These are phyloP conservation scores for Rhizopogon salebrosus DNA, from an alignment of 768 basidiomycete genomes.

Conservation along the genomic window DNA sequence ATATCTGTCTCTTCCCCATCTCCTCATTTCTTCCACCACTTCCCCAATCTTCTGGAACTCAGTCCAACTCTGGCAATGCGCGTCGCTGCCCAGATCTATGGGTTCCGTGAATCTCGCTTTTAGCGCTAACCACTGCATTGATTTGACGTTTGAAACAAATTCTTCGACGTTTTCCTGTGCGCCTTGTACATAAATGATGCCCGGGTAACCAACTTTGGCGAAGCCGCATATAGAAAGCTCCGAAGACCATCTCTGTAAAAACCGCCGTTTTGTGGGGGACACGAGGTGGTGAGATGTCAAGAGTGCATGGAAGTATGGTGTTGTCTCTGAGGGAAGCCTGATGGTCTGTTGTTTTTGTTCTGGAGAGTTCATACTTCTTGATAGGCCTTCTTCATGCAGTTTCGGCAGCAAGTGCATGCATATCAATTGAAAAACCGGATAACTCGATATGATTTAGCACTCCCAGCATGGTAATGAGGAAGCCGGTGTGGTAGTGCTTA, in stretches of 20 bases:
- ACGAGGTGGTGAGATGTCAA: slow-evolving; percentile 72
- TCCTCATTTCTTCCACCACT: slow-evolving; percentile 62
- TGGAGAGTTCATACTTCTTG: not conserved
- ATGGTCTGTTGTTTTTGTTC: not conserved
- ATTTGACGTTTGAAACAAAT: slow-evolving; percentile 62
- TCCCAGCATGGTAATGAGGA: not conserved
- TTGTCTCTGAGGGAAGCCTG: not conserved
- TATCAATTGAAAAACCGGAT: slow-evolving; percentile 55
- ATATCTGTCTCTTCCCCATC: slow-evolving; percentile 47
- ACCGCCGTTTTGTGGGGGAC: slow-evolving; percentile 57
- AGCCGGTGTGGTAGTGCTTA: slow-evolving; percentile 12
- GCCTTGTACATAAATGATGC: slow-evolving; percentile 70
- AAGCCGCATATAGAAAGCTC: slow-evolving; percentile 56
- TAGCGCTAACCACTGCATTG: slow-evolving; percentile 77
- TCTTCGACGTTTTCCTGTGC: slow-evolving; percentile 46
- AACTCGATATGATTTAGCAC: slow-evolving; percentile 32
- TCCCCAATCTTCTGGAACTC: slow-evolving; percentile 70
- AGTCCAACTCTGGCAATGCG: slow-evolving; percentile 33
- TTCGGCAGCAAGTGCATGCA: slow-evolving; percentile 53
- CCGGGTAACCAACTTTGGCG: slow-evolving; percentile 72
- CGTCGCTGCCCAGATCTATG: slow-evolving; percentile 13
- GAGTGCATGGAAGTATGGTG: slow-evolving; percentile 51
- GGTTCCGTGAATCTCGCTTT: slow-evolving; percentile 57
- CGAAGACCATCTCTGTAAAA: slow-evolving; percentile 50
- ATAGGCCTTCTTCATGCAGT: slow-evolving; percentile 36